Base-by-base conservation (phyloP, 2,329 filamentous ascomycete genomes). In the Tolypocladium ophioglossoides region DNA sequence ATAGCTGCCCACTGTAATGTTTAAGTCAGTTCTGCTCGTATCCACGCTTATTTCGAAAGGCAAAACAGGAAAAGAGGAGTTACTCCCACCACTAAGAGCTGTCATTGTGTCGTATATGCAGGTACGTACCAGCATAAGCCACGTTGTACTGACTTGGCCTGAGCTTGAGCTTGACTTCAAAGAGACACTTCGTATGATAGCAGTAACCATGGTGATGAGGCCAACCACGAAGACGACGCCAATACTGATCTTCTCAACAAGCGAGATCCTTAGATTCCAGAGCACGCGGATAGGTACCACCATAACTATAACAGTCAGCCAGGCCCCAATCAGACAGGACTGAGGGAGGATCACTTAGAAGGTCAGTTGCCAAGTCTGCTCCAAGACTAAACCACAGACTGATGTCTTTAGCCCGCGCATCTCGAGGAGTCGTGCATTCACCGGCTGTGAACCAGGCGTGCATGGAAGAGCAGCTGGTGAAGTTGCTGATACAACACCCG, bases 351-450 rank as follows among this genome's bases (percentile, higher is more conserved):
- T 52, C 54, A 61, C 59, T 61, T 32, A 61, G 38, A 16, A 61
- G 35, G 40, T 61, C 59, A 18, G 59, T 61, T 9, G 56, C 27
- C 52, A 61, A 48, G 52, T 61, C 59, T 34, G 54, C 53, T 1
- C 41, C 58, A 27, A 61, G 53, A 35, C 59, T 58, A 27, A 61
- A 60, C 59, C 59, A 61, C 27, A 61, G 54, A 41, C 59, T 60
- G 27, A 61, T 61, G 1, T 37, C 41, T 37, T 61, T 61, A 34
- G 59, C 59, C 14, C 52, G 49, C 3, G 55, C 32, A 52, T 61
- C 59, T 38, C 58, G 46, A 4, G 49, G 24, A 3, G 54, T 58
- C n/a, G 38, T 37, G 53, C 59, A 61, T 20, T 53, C 47, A 20
- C 58, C 56, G 4, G 55, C 55, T 1, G 56, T 58, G 41, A 61